Conservation (phyloP, 2,329 filamentous ascomycete genomes). For the Trematosphaeria pertusa region DNA sequence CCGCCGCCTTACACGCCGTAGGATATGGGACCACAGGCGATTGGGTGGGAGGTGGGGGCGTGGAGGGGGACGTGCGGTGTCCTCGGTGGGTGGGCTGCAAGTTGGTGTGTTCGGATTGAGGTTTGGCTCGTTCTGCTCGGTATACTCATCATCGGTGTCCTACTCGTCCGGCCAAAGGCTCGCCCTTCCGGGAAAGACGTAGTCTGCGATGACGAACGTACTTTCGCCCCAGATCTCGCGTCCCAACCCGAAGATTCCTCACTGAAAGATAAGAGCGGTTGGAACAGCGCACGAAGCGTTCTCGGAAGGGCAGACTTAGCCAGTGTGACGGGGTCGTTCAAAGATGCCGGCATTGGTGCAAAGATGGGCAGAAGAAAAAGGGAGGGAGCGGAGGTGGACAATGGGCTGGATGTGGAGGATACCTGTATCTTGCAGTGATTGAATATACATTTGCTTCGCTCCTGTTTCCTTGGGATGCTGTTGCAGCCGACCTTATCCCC, state of each 20-base stretch:
- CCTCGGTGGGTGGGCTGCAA: background rate
- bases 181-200: too few species aligned
- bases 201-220: too few species aligned
- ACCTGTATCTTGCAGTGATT: constrained; percentile 28
- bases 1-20: constrained; percentile 23
- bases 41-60: constrained; percentile 1
- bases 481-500: too few species aligned
- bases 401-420: constrained; percentile 28
- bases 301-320: background rate
- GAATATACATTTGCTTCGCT: too few species aligned
- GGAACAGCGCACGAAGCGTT: too few species aligned
- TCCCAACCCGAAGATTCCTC: too few species aligned
- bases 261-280: too few species aligned
- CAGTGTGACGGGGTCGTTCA: background rate
- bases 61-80: too few species aligned
- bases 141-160: background rate
- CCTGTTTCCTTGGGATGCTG: too few species aligned
- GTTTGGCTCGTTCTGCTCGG: background rate
- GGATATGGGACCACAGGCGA: background rate
- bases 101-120: background rate
- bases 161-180: background rate
- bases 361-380: constrained; percentile 3
- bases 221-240: too few species aligned
- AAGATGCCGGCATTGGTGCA: constrained; percentile 3
- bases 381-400: background rate